Evolutionary conservation across 805 yeast species (phyloP), one percentile per base, ranked within the genome.

Genomic region (Cyberlindnera galapagoensis): DNA sequence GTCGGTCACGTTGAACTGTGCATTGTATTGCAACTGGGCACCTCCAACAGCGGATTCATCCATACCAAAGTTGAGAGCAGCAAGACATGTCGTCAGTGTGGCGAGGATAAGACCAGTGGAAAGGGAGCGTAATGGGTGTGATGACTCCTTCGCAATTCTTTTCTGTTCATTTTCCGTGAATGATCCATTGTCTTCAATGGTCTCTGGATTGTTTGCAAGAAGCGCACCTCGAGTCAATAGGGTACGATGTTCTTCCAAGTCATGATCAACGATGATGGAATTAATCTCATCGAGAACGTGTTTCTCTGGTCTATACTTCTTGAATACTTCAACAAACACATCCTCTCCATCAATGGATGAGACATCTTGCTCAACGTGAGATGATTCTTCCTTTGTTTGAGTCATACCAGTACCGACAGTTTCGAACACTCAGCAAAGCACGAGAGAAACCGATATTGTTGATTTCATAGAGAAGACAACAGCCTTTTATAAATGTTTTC

Each of bases 21-120:
- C 39, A 8, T 75, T 72, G 44, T 65, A 74, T 40, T 67, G 71
- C 16, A 76, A 51, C 29, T 69, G 72, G 15, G 85, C 85, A 22
- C 85, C 86, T 41, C 78, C 76, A 37, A 75, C 60, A 8, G 76
- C 84, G 6, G 83, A 69, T 51, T 79, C 82, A 52, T 79, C 86
- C 82, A 76, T 76, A 33, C 86, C 86, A 50, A 69, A 74, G 30
- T 77, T 81, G 5, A 80, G 76, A 4, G 82, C 80, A 12, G 74
- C 74, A 30, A 48, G 43, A 1, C 56, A 51, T 7, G 56, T 46
- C n/a, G 82, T 76, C 63, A 77, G 61, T 3, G 84, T 77, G 28
- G 80, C 75, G 47, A 76, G 57, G 7, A 76, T 68, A 54, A 74
- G 69, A 14, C 71, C 67, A 54, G 62, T 46, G 48, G 70, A 62